A percentile compares a stretch with the other conserved stretches of the same genome.
Evolutionary conservation across 768 basidiomycete species (phyloP).

Genomic region (Leucosporidium scottii): DNA sequence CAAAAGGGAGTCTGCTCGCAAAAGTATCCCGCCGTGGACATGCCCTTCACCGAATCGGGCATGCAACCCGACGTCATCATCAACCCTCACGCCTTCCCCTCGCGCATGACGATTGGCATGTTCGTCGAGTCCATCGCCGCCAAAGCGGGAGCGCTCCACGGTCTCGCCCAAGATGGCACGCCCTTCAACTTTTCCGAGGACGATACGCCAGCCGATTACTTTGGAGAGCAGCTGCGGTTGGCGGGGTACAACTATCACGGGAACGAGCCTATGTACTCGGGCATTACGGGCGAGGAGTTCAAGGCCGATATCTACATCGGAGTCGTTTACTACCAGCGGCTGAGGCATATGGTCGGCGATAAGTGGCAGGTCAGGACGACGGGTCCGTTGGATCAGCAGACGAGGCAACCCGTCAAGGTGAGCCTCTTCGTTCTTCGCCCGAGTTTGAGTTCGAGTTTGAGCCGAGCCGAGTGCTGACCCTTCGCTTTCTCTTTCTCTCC

Average conservation of each 20-base stretch:
- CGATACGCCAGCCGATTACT: conserved; percentile 95
- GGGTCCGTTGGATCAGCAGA: conserved; percentile 90
- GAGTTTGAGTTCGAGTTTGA: background rate
- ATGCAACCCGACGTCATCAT: conserved; percentile 99
- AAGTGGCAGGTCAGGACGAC: conserved; percentile 99
- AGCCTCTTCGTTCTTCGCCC: conserved; percentile 34
- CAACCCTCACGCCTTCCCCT: conserved; percentile 98
- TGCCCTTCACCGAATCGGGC: conserved; percentile 98
- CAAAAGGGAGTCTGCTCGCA: conserved; percentile 99
- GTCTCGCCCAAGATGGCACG: conserved; percentile 94
- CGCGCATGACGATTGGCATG: conserved; percentile 99
- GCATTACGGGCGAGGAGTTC: conserved; percentile 97
- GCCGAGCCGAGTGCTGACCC: background rate
- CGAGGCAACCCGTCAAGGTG: conserved; percentile 94
- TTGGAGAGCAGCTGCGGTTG: conserved; percentile 84
- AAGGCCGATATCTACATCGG: conserved; percentile 98
- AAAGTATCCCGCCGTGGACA: conserved; percentile 95
- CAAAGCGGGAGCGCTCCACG: conserved; percentile 98
- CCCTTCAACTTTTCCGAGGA: conserved; percentile 86
- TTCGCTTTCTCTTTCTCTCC: conserved; percentile 6
- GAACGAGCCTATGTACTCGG: conserved; percentile 99
- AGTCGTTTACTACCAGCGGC: conserved; percentile 95
- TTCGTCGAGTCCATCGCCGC: conserved; percentile 98
- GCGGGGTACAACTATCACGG: conserved; percentile 99
- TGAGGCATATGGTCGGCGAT: conserved; percentile 98